Conservation (phyloP, 768 basidiomycete species). For the Termitomyces sp. region DNA sequence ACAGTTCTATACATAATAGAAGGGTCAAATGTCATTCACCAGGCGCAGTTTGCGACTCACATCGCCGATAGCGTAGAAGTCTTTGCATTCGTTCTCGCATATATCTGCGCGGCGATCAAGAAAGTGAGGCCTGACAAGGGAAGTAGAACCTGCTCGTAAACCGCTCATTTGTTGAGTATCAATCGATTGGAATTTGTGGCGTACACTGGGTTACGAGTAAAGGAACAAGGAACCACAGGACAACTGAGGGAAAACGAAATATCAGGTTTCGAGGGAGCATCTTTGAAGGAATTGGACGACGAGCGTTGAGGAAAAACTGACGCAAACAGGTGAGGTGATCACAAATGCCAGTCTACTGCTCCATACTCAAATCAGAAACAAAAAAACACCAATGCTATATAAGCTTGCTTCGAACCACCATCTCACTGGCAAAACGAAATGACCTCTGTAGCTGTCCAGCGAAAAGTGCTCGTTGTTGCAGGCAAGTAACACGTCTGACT, state of each 20-base stretch:
- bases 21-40: neutral
- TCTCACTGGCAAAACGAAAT: conserved; percentile 5
- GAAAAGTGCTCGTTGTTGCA: conserved; percentile 56
- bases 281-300: neutral
- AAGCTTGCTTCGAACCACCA: neutral
- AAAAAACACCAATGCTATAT: neutral
- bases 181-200: neutral
- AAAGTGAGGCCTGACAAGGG: neutral
- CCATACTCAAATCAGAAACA: no score
- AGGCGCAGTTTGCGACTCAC: neutral
- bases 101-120: neutral
- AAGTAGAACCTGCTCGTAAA: neutral
- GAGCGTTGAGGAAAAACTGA: no score
- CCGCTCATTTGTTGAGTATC: neutral
- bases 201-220: neutral
- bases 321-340: neutral
- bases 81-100: neutral
- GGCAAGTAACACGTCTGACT: no score
- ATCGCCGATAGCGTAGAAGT: neutral
- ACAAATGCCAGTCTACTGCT: neutral
- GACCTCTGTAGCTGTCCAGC: conserved; percentile 30
- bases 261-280: neutral
- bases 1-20: neutral
- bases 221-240: neutral
- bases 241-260: neutral